Base-by-base conservation (phyloP, 768 basidiomycete species). In the Rubroboletus satanas region DNA sequence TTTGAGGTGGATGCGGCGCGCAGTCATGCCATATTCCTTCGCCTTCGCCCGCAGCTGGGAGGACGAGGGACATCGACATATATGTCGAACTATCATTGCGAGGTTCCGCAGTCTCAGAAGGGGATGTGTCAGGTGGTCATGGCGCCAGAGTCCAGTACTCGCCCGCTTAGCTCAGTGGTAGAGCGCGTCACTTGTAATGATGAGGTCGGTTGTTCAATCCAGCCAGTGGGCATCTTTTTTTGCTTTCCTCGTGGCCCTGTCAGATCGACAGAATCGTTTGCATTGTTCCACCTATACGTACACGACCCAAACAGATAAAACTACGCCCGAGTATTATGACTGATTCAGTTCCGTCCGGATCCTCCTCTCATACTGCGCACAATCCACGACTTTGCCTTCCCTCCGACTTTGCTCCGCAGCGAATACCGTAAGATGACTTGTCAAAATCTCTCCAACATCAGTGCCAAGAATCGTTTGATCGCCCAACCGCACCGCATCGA, bases 381-480 rank as follows among this genome's bases (percentile, higher is more conserved):
- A 89, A 66, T 90, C 80, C 1, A 94, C 79, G 11, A 93, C 83
- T 10, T 63, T 76, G 14, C 86, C 89, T 58, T 88, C 80, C 53
- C 69, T 77, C 58, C 91, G 75, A 60, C 89, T 88, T 56, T 80
- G 75, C 75, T 94, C 92, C 37, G 90, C 90, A 52, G 93, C 93
- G 73, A 95, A 94, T 33, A 93, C 90, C 1, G 88, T 84, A 63
- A 95, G 66, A 70, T 93, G 91, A 59, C 85, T 88, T 66, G 79
- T 83, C 54, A 93, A 70, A 17, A 91, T 80, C 49, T 92, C 89
- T 8, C 74, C 73, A 0, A 89, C 75, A 59, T 81, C 74, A 17
- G 88, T 89, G 32, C 83, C 86, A 32, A 94, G 76, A 29, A 79
- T 54, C 3, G 76, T 73, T 72, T 93, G 92, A 51, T 80, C 75